Base-by-base conservation (phyloP, 441 rosid species). In the Eutrema salsugineum region DNA sequence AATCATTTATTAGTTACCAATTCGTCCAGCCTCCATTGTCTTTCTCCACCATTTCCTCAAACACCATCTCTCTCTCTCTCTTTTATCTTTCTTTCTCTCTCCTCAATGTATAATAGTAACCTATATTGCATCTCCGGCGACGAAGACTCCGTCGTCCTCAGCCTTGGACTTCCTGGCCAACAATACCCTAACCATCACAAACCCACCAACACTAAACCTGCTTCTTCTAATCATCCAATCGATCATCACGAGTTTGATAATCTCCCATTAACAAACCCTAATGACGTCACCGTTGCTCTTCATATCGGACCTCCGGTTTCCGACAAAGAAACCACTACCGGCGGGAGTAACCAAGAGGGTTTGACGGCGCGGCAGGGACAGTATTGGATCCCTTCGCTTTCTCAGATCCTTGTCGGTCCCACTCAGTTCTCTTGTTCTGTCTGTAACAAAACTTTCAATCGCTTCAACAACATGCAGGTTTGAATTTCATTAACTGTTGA, bases 381-480 rank as follows among this genome's bases (percentile, higher is more conserved):
- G 81, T 90, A 88, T 79, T 90, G 97, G 97, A 88, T 90, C 64
- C 97, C 96, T 71, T 83, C 96, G 0, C 89, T 94, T 5, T 85
- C 89, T 7, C 93, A 92, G 85, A 88, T 90, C 71, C 90, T 92
- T 50, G 91, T 88, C 11, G 97, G 97, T 36, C 96, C 97, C 4
- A 87, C 96, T 20, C 96, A 90, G 86, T 90, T 92, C 82, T 83
- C 97, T 75, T 92, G 97, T 78, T 43, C 90, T 73, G 91, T 92
- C 75, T 92, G 96, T 84, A 82, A 78, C 84, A 92, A 87, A 80
- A 87, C 93, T 48, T 92, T 90, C 86, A 92, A 87, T 72, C 82
- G 97, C 81, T 90, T 81, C 85, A 92, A 92, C 74, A 92, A 92
- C 79, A 90, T 92, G 97, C 97, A 92, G 96, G 96, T 87, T 55